Evolutionary conservation across 345 rosid genomes (phyloP).

Genomic region (Gossypium arboreum): DNA sequence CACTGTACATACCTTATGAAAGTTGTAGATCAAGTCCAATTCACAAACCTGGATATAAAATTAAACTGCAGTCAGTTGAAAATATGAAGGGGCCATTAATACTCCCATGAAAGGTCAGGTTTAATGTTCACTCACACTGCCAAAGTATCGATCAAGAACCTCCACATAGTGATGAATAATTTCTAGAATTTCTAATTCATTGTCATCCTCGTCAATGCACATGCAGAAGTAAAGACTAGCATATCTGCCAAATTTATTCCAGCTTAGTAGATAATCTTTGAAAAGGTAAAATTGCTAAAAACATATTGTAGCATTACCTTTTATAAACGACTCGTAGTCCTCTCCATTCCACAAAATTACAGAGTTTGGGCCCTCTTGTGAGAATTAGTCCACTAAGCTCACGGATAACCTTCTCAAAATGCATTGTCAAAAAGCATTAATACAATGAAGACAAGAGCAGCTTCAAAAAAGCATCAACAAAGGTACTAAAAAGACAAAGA

Average conservation of each 20-base stretch:
- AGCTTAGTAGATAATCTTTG: background rate
- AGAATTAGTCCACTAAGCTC: conserved; percentile 90
- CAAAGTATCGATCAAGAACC: conserved; percentile 90
- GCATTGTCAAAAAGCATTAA: background rate
- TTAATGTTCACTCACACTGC: conserved; percentile 67
- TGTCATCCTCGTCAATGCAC: conserved; percentile 91
- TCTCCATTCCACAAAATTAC: conserved; percentile 94
- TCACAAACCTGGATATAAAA: conserved; percentile 68
- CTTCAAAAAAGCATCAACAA: conserved; percentile 4
- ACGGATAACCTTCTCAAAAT: conserved; percentile 59
- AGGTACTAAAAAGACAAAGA: background rate
- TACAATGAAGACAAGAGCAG: background rate
- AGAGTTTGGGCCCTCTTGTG: conserved; percentile 81
- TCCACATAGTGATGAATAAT: conserved; percentile 92
- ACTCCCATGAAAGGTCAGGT: background rate
- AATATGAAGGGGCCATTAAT: background rate
- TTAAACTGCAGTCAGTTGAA: conserved; percentile 7
- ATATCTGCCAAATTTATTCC: conserved; percentile 47
- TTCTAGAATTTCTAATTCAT: conserved; percentile 82
- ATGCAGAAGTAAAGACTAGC: conserved; percentile 98
- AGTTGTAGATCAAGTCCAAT: conserved; percentile 91
- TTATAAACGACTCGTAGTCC: conserved; percentile 88
- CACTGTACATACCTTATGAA: conserved; percentile 64
- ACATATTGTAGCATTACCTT: conserved; percentile 36
- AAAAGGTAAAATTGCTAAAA: conserved; percentile 2